Conservation (phyloP, 306 rosid species). For the Rosa persica region DNA sequence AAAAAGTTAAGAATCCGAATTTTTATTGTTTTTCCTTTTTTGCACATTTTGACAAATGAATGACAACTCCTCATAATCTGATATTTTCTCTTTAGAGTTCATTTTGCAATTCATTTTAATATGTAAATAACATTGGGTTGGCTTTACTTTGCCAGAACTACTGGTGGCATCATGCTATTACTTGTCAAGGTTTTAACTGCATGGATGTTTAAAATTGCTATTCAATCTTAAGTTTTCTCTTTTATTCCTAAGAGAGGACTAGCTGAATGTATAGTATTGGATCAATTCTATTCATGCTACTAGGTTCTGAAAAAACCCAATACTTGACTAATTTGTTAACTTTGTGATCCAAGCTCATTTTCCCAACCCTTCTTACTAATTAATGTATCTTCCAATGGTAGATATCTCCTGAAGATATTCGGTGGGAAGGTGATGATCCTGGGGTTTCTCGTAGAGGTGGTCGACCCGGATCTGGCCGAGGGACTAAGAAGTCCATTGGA, state of each 20-base stretch:
- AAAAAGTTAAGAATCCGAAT: neutral
- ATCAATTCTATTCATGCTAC: neutral
- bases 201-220: neutral
- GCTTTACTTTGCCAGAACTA: constrained; percentile 4
- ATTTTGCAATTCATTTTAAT: neutral
- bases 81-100: neutral
- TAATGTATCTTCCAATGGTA: constrained; percentile 29
- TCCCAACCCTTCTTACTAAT: neutral
- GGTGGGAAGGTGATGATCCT: constrained; percentile 74
- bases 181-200: neutral
- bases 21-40: neutral
- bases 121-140: neutral
- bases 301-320: neutral
- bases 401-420: constrained; percentile 78
- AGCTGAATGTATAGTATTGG: neutral
- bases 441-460: constrained; percentile 51
- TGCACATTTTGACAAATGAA: neutral
- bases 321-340: neutral
- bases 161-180: neutral
- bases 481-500: constrained; percentile 53
- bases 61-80: neutral
- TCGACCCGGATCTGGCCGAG: constrained; percentile 63
- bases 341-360: neutral
- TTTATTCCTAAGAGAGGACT: no score
- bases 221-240: neutral